Conservation (phyloP, 2,329 filamentous ascomycete species). For the Verticillium dahliae region DNA sequence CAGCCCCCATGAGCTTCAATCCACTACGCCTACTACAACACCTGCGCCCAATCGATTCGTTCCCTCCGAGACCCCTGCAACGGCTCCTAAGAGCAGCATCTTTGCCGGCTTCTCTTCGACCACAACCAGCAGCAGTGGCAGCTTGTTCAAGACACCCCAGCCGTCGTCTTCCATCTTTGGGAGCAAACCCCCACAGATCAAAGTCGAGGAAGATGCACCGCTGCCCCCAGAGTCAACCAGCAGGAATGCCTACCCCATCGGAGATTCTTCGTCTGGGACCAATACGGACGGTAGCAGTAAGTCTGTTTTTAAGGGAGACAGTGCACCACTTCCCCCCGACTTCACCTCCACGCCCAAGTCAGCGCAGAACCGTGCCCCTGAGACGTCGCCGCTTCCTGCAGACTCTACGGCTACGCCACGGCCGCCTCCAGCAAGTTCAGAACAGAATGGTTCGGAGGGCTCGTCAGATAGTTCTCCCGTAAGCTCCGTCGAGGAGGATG, state of each 20-base stretch:
- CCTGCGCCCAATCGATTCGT: conserved; percentile 42
- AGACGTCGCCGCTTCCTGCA: background rate
- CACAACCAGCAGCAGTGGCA: conserved; percentile 15
- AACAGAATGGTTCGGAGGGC: background rate
- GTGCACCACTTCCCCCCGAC: conserved; percentile 12
- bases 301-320: conserved; percentile 14
- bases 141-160: conserved; percentile 14
- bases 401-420: background rate
- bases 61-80: conserved; percentile 27
- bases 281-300: conserved; percentile 20
- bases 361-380: background rate
- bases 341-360: conserved; percentile 6
- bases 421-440: background rate
- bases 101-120: conserved; percentile 25
- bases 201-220: conserved; percentile 31
- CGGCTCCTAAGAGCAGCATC: conserved; percentile 18
- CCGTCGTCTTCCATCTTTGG: conserved; percentile 17
- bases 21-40: conserved; percentile 45
- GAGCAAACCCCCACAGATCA: conserved; percentile 23
- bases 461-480: background rate
- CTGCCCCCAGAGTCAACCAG: conserved; percentile 51
- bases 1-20: conserved; percentile 10
- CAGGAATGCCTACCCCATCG: conserved; percentile 41
- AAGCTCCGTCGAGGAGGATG: conserved; percentile 8
- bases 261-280: conserved; percentile 43